Base-by-base conservation (phyloP, 306 rosid genomes). In the Calophaca sinica region DNA sequence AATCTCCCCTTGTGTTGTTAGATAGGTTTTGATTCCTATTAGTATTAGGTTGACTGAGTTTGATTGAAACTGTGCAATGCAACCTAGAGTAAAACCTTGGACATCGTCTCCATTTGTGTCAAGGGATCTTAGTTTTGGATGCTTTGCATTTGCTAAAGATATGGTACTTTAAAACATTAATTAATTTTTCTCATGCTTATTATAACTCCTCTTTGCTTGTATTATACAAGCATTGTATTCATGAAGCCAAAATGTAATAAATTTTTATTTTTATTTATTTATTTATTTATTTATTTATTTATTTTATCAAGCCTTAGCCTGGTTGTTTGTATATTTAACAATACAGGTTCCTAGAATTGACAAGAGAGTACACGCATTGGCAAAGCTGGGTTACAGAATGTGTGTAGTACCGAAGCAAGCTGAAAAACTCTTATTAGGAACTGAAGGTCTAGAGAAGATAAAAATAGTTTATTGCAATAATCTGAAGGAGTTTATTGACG, bases 331-430 rank as follows among this genome's bases (percentile, higher is more conserved):
- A 54, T 62, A 33, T 81, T 39, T 58, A 14, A 71, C 55, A 45
- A 72, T 42, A 35, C 84, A 94, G 98, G 98, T 94, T 49, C 82
- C 96, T 68, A 81, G 89, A 76, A 87, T 90, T 86, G 99, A 94
- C 39, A 94, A 85, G 88, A 90, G 99, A 82, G 73, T 94, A 20
- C 52, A 85, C 62, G 87, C 92, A 2, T 58, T 92, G 76, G 92
- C 89, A 0, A 90, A 94, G 87, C 77, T 92, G 79, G 99, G 99
- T 36, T 92, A 89, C 85, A 86, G 70, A 68, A 84, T 49, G 48
- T 87, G 98, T 81, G 76, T 94, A 50, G 85, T 92, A 4, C 99
- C 93, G 1, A 86, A 85, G 73, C 84, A 86, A 79, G 88, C 93
- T 26, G 89, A 68, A 81, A 76, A 90, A 6, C 65, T 58, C 15